These are phyloP conservation scores for Camptophora hylomeconis DNA, from an alignment of 2,329 filamentous ascomycete genomes.

Conservation along the genomic window DNA sequence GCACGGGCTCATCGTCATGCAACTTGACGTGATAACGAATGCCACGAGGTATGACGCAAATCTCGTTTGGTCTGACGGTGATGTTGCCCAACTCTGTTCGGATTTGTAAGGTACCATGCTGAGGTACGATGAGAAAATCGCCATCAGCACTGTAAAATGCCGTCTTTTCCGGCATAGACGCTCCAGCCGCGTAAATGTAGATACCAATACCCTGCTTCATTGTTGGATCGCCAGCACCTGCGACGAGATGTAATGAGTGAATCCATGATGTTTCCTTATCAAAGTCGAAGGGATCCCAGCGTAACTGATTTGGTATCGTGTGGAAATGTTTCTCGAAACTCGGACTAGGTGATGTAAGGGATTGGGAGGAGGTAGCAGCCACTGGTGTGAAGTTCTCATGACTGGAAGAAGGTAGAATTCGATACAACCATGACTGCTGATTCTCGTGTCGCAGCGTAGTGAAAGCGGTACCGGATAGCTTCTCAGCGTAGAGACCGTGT, in stretches of 20 bases:
- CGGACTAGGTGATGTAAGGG: constrained; percentile 29
- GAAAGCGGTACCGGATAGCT: constrained; percentile 60
- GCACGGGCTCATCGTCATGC: constrained; percentile 44
- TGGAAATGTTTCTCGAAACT: constrained; percentile 48
- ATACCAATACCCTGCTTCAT: constrained; percentile 70
- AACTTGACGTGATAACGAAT: constrained; percentile 62
- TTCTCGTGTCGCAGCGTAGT: constrained; percentile 57
- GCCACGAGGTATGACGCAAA: constrained; percentile 62
- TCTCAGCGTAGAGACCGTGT: constrained; percentile 70
- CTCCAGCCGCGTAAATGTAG: constrained; percentile 66
- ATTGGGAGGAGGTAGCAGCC: constrained; percentile 33
- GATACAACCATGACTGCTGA: constrained; percentile 60
- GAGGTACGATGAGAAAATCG: constrained; percentile 63
- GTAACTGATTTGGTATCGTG: constrained; percentile 67
- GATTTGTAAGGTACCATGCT: constrained; percentile 62
- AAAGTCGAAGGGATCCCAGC: constrained; percentile 68
- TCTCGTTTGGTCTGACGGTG: constrained; percentile 65
- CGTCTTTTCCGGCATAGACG: constrained; percentile 58
- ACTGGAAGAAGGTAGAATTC: constrained; percentile 51
- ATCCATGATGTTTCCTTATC: constrained; percentile 56
- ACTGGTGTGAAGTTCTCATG: constrained; percentile 39
- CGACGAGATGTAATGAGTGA: constrained; percentile 56
- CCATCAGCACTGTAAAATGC: constrained; percentile 80
- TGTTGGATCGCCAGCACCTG: constrained; percentile 65
- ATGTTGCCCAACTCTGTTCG: constrained; percentile 64